These are phyloP conservation scores for Trichoderma virens DNA, from an alignment of 495 filamentous ascomycete species.

Conservation along the genomic window DNA sequence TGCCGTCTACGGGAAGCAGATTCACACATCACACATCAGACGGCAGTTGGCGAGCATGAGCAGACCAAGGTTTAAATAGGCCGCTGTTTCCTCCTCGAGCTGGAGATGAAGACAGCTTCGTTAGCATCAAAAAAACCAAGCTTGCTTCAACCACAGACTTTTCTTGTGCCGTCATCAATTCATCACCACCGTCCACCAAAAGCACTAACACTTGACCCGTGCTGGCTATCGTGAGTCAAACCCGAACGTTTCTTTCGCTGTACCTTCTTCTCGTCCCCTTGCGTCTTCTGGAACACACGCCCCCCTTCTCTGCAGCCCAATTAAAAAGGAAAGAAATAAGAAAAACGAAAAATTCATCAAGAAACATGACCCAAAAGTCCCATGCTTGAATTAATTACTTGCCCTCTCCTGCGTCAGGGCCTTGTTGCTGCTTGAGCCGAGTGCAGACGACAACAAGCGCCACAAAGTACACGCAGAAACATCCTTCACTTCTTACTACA, in stretches of 20 bases:
- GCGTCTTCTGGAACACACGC: background rate
- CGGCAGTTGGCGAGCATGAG: background rate
- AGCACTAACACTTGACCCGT: background rate
- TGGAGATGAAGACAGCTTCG: background rate
- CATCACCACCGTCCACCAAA: background rate
- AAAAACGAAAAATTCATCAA: background rate
- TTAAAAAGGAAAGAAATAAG: background rate
- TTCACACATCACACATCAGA: background rate
- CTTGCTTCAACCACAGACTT: background rate
- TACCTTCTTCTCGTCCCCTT: background rate
- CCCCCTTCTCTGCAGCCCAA: background rate
- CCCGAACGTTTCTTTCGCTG: background rate
- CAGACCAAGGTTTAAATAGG: background rate
- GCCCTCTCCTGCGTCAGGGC: background rate
- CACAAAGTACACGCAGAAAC: background rate
- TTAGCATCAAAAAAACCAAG: background rate
- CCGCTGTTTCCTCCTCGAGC: background rate
- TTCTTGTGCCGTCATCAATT: background rate
- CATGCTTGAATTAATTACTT: background rate
- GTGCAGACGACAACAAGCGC: conserved; percentile 1
- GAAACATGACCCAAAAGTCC: background rate
- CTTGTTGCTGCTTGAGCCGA: background rate
- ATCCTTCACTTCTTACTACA: background rate
- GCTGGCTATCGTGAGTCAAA: background rate
- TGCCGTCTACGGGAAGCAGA: background rate